Percentiles rank a stretch among this genome's conserved stretches.
phyloP scores from a whole-genome alignment of 495 filamentous ascomycete genomes.

The Penicillium paxilli region DNA sequence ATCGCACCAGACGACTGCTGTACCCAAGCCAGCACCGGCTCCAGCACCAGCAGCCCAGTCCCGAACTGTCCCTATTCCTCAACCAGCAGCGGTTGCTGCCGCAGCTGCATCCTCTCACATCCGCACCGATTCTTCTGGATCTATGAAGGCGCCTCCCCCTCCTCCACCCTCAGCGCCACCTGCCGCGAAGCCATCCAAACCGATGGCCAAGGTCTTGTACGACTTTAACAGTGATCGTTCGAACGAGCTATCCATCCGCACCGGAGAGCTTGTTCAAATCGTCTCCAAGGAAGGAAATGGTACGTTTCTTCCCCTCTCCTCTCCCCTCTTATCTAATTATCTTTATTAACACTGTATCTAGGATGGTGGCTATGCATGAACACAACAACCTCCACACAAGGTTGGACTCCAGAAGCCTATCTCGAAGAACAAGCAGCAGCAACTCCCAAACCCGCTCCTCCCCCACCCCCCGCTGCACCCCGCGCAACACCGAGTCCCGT shows the following conservation, averaged over 20 bases:
- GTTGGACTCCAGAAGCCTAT: slow-evolving; percentile 92
- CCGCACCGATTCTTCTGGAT: slow-evolving; percentile 53
- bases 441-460: slow-evolving; percentile 48
- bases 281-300: slow-evolving; percentile 89
- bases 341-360: slow-evolving; percentile 35
- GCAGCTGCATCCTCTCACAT: slow-evolving; percentile 49
- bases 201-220: slow-evolving; percentile 81
- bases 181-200: slow-evolving; percentile 62
- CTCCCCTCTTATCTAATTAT: slow-evolving; percentile 1
- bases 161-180: slow-evolving; percentile 67
- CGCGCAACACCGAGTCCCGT: slow-evolving; percentile 40
- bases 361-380: slow-evolving; percentile 95
- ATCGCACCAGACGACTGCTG: slow-evolving; percentile 1
- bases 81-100: slow-evolving; percentile 45
- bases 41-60: slow-evolving; percentile 23
- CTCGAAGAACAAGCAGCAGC: slow-evolving; percentile 70
- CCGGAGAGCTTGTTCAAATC: slow-evolving; percentile 80
- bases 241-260: slow-evolving; percentile 75
- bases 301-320: slow-evolving; percentile 43
- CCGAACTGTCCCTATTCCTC: slow-evolving; percentile 31
- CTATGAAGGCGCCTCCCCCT: slow-evolving; percentile 65
- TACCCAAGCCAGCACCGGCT: neutral
- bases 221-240: slow-evolving; percentile 78
- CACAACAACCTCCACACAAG: slow-evolving; percentile 61
- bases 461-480: slow-evolving; percentile 61